These are phyloP conservation scores for Talaromyces ruber DNA, from an alignment of 495 filamentous ascomycete species.

Conservation along the genomic window DNA sequence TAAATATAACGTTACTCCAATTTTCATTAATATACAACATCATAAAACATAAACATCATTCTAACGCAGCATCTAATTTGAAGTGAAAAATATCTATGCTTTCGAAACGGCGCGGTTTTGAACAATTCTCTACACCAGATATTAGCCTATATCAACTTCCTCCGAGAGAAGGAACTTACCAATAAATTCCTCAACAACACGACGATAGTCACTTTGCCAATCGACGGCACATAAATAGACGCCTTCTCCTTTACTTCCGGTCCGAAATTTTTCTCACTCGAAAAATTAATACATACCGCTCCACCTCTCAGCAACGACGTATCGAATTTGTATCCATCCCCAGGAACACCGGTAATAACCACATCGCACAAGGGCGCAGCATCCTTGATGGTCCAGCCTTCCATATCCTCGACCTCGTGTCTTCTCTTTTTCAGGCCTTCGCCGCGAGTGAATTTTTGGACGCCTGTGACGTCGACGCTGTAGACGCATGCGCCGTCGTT, in stretches of 20 bases:
- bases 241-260: constrained; percentile 84
- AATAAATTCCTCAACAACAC: constrained; percentile 82
- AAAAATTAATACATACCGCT: constrained; percentile 95
- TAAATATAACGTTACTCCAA: neutral
- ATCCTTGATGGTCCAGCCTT: constrained; percentile 65
- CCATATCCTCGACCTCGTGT: constrained; percentile 76
- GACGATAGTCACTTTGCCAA: constrained; percentile 95
- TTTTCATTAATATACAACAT: constrained; percentile 1
- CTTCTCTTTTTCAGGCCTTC: constrained; percentile 69
- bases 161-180: constrained; percentile 39
- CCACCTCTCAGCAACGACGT: constrained; percentile 74
- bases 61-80: neutral
- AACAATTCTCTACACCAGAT: constrained; percentile 34
- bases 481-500: constrained; percentile 96
- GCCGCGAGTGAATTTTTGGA: constrained; percentile 89
- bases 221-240: constrained; percentile 93
- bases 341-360: constrained; percentile 88
- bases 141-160: neutral
- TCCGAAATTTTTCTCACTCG: constrained; percentile 90
- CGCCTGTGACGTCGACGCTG: constrained; percentile 81
- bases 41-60: neutral
- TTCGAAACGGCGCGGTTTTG: constrained; percentile 39
- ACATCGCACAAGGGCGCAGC: constrained; percentile 85
- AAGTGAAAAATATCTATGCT: constrained; percentile 26
- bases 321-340: constrained; percentile 78